These are phyloP conservation scores for Bruguiera parviflora DNA, from an alignment of 345 rosid species.

Conservation along the genomic window DNA sequence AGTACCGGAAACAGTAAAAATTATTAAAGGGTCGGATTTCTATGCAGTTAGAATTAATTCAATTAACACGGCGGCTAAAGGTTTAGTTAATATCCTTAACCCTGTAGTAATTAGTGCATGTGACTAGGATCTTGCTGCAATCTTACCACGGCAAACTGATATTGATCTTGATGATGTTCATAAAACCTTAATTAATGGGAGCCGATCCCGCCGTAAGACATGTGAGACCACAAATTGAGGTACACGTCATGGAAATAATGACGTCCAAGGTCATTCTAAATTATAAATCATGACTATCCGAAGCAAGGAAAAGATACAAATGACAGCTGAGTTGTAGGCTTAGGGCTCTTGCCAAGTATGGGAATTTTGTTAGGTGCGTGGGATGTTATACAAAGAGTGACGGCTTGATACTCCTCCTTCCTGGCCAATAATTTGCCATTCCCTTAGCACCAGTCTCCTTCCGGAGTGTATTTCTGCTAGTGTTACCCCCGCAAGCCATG, in stretches of 20 bases:
- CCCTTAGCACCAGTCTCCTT: background rate
- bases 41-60: too few species aligned
- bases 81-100: background rate
- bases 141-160: background rate
- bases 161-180: background rate
- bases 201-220: constrained; percentile 13
- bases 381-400: constrained; percentile 51
- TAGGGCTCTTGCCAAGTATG: constrained; percentile 34
- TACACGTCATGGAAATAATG: constrained; percentile 27
- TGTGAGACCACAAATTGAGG: constrained; percentile 21
- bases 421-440: constrained; percentile 34
- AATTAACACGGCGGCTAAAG: background rate
- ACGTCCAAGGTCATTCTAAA: constrained; percentile 16
- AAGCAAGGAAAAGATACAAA: constrained; percentile 26
- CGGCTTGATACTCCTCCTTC: constrained; percentile 47
- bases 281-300: constrained; percentile 10
- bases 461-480: constrained; percentile 12
- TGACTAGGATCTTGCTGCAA: background rate
- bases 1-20: too few species aligned
- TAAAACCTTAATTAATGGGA: constrained; percentile 28
- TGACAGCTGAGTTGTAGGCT: constrained; percentile 26
- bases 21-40: too few species aligned
- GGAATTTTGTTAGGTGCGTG: constrained; percentile 22
- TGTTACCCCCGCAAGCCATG: constrained; percentile 25
- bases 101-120: background rate